These are phyloP conservation scores for Hymenotorrendiella dingleyae DNA, from an alignment of 2,329 filamentous ascomycete species.

Conservation along the genomic window DNA sequence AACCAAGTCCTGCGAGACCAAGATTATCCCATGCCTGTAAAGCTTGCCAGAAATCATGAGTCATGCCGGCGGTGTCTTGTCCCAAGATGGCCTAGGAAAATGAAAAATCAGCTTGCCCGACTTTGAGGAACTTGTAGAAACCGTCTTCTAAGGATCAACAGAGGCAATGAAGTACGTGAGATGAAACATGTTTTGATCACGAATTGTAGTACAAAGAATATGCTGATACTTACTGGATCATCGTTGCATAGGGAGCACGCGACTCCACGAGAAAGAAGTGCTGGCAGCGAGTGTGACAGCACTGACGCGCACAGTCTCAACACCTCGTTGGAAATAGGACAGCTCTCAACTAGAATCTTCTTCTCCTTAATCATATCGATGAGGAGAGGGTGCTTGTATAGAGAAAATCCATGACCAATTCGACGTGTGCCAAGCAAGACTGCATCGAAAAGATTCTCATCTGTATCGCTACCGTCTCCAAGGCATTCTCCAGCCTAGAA, in stretches of 20 bases:
- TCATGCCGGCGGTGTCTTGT: conserved; percentile 74
- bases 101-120: too few species aligned
- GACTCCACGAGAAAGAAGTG: conserved; percentile 78
- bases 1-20: conserved; percentile 78
- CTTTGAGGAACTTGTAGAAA: too few species aligned
- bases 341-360: conserved; percentile 82
- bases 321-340: conserved; percentile 86
- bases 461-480: conserved; percentile 68
- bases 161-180: too few species aligned
- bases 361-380: conserved; percentile 85
- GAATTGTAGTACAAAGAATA: too few species aligned
- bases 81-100: conserved; percentile 85
- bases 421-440: conserved; percentile 79
- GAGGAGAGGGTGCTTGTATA: conserved; percentile 87
- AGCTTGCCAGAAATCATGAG: conserved; percentile 91
- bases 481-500: conserved; percentile 72
- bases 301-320: conserved; percentile 72
- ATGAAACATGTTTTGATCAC: too few species aligned
- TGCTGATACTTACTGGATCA: too few species aligned
- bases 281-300: conserved; percentile 73
- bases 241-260: conserved; percentile 83
- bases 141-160: too few species aligned
- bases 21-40: conserved; percentile 89
- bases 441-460: conserved; percentile 82
- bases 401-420: conserved; percentile 82